These are phyloP conservation scores for Ogataea corticis DNA, from an alignment of 805 yeast genomes.

Conservation along the genomic window DNA sequence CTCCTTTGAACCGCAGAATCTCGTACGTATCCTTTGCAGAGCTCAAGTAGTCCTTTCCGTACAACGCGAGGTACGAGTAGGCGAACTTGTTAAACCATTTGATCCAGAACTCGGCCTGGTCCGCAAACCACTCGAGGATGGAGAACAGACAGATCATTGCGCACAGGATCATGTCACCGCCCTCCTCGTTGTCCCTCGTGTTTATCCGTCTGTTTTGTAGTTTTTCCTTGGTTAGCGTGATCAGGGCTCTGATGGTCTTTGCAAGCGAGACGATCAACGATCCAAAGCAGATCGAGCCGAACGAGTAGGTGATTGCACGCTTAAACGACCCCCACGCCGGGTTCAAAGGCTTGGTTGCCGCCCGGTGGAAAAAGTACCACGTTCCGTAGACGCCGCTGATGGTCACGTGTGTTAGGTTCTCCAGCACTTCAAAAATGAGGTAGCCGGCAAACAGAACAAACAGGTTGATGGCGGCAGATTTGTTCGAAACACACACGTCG, in stretches of 20 bases:
- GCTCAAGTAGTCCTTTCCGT: slow-evolving; percentile 73
- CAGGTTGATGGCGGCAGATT: slow-evolving; percentile 38
- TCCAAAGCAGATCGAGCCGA: slow-evolving; percentile 90
- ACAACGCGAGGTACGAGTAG: slow-evolving; percentile 80
- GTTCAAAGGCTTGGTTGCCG: slow-evolving; percentile 63
- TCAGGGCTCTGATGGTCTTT: slow-evolving; percentile 58
- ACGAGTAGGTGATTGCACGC: slow-evolving; percentile 79
- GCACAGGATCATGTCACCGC: slow-evolving; percentile 56
- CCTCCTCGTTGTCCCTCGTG: slow-evolving; percentile 49
- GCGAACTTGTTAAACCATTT: slow-evolving; percentile 90
- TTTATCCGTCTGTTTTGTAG: slow-evolving; percentile 28
- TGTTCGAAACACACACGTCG: slow-evolving; percentile 33
- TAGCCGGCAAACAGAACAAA: slow-evolving; percentile 82
- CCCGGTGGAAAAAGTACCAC: slow-evolving; percentile 72
- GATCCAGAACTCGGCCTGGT: slow-evolving; percentile 43
- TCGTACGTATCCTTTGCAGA: slow-evolving; percentile 85
- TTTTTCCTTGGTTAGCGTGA: slow-evolving; percentile 49
- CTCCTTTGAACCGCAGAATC: slow-evolving; percentile 73
- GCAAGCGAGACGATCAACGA: slow-evolving; percentile 70
- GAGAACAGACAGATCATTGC: slow-evolving; percentile 45
- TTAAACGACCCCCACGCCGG: slow-evolving; percentile 79
- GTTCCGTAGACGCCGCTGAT: slow-evolving; percentile 85
- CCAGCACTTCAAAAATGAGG: slow-evolving; percentile 78
- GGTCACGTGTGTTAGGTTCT: slow-evolving; percentile 77
- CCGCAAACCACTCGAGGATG: slow-evolving; percentile 65